These are phyloP conservation scores for Isatis lusitanica DNA, from an alignment of 441 rosid species.

Conservation along the genomic window DNA sequence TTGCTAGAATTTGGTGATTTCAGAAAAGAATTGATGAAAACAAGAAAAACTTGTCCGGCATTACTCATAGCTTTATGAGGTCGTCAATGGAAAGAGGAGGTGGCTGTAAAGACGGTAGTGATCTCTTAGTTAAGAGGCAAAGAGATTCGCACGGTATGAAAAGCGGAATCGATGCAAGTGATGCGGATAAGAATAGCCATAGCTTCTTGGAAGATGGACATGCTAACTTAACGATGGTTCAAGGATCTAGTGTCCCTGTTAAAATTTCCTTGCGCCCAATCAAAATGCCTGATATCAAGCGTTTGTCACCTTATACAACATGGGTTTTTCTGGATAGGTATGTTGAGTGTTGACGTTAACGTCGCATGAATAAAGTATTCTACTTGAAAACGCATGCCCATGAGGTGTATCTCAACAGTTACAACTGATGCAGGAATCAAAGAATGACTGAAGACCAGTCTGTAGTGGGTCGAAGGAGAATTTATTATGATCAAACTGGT, in stretches of 20 bases:
- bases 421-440: slow-evolving; percentile 68
- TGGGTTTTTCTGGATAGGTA: slow-evolving; percentile 98
- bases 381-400: background rate
- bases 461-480: slow-evolving; percentile 95
- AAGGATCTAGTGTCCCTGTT: slow-evolving; percentile 79
- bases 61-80: slow-evolving; percentile 54
- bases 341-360: slow-evolving; percentile 20
- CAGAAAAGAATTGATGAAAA: slow-evolving; percentile 87
- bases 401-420: background rate
- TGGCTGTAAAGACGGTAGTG: slow-evolving; percentile 43
- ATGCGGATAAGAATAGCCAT: slow-evolving; percentile 55
- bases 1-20: slow-evolving; percentile 15
- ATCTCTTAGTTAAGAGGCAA: slow-evolving; percentile 80
- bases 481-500: slow-evolving; percentile 93
- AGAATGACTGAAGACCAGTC: slow-evolving; percentile 99
- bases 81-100: slow-evolving; percentile 61
- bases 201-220: slow-evolving; percentile 58
- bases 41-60: slow-evolving; percentile 53
- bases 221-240: slow-evolving; percentile 57
- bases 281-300: slow-evolving; percentile 76
- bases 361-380: background rate
- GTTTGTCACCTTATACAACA: slow-evolving; percentile 91
- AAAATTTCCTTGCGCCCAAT: slow-evolving; percentile 77
- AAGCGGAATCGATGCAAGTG: slow-evolving; percentile 52
- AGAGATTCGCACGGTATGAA: slow-evolving; percentile 67